Percentiles rank a stretch among this genome's conserved stretches.
phyloP scores from a whole-genome alignment of 805 yeast species.

The Lachancea nothofagi region DNA sequence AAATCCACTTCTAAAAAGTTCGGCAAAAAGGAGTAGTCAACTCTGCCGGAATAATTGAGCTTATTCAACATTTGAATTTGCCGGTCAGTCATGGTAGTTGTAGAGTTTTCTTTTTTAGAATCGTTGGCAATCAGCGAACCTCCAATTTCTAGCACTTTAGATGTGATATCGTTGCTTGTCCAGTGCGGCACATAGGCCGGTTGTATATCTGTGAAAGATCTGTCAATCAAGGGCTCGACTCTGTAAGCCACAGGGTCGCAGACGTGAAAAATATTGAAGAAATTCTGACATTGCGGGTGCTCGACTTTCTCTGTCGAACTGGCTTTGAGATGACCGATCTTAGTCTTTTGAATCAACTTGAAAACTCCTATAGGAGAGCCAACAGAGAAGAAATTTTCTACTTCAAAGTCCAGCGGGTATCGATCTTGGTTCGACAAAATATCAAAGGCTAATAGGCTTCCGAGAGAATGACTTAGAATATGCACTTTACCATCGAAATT shows the following conservation, averaged over 20 bases:
- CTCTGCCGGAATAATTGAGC: slow-evolving; percentile 67
- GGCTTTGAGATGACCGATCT: slow-evolving; percentile 36
- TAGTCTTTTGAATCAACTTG: slow-evolving; percentile 61
- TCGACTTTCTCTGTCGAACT: slow-evolving; percentile 12
- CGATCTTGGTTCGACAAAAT: slow-evolving; percentile 49
- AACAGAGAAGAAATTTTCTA: slow-evolving; percentile 67
- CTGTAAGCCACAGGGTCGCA: slow-evolving; percentile 91
- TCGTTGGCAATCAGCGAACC: slow-evolving; percentile 15
- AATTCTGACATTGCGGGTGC: slow-evolving; percentile 55
- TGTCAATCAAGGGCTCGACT: slow-evolving; percentile 70
- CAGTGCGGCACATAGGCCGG: slow-evolving; percentile 27
- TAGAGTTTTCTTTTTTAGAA: slow-evolving; percentile 19
- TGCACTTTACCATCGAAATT: slow-evolving; percentile 75
- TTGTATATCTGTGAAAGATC: slow-evolving; percentile 20
- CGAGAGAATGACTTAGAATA: slow-evolving; percentile 85
- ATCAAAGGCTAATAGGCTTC: slow-evolving; percentile 81
- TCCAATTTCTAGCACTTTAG: slow-evolving; percentile 27
- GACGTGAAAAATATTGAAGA: slow-evolving; percentile 82
- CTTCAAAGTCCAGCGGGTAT: slow-evolving; percentile 55
- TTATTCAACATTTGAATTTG: slow-evolving; percentile 36
- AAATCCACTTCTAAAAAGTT: slow-evolving; percentile 76
- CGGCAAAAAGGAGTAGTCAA: slow-evolving; percentile 76
- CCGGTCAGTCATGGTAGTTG: slow-evolving; percentile 25
- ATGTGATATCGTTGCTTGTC: slow-evolving; percentile 24
- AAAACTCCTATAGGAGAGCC: slow-evolving; percentile 93